Base-by-base conservation (phyloP, 129 eudicot species). In the Logfia minima region DNA sequence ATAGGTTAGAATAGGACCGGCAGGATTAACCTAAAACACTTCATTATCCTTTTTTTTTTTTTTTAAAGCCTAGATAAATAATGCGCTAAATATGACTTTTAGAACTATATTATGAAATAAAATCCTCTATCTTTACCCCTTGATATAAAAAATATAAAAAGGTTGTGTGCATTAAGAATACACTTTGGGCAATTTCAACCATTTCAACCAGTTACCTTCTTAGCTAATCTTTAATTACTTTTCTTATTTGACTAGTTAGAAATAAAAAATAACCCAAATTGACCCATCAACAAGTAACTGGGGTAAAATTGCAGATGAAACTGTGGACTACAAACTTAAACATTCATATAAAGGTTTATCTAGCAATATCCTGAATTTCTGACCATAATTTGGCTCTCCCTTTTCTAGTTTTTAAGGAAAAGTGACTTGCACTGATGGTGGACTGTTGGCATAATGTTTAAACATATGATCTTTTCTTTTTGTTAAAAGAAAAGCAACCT, bases 381-480 rank as follows among this genome's bases (percentile, higher is more conserved):
- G 11, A 52, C 58, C 58, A 6, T 13, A 18, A 53, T 53, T 53
- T 32, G 10, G 60, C 19, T 53, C 21, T 53, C 7, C 21, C 21
- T n/a, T 53, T 1, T 53, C 5, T 6, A 53, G 18, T 53, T 53
- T 74, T 34, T 3, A 34, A 74, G 39, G 60, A 28, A 24, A 43
- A 41, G 68, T 61, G 79, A 39, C 29, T 59, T 60, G 39, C 23
- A 74, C 39, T 37, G 28, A 29, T 72, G 37, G 59, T 69, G n/a
- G 41, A 28, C 18, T 70, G 13, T 70, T 39, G 16, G 28, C 56
- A 24, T 58, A 73, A 53, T 4, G 23, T 1, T 41, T 43, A 37
- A 26, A 28, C 63, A 31, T 31, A 19, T 19, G 9, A 29, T 51
- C 63, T 76, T 18, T n/a, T 24, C 4, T 2, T 29, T 29, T 29